Percentiles rank a stretch among this genome's conserved stretches.
These are phyloP conservation scores for Beauveria sp. DNA, from an alignment of 2,329 filamentous ascomycete genomes.

Conservation along the genomic window DNA sequence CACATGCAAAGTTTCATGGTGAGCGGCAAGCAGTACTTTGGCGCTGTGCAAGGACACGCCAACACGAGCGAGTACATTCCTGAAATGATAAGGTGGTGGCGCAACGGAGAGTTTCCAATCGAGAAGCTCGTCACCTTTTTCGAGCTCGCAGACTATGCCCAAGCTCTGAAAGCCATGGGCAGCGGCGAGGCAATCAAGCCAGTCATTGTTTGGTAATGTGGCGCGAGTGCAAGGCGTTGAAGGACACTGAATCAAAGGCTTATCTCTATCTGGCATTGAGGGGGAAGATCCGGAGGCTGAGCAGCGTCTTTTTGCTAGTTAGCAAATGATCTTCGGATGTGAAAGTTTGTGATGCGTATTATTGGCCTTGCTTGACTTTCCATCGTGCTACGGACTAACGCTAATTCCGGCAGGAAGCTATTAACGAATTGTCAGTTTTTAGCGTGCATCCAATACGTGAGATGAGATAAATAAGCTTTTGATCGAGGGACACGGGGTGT, in stretches of 20 bases:
- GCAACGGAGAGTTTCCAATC: constrained; percentile 25
- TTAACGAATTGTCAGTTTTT: not conserved
- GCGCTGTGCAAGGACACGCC: constrained; percentile 25
- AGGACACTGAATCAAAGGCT: too few species aligned
- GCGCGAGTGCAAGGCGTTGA: not conserved
- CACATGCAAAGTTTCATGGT: constrained; percentile 38
- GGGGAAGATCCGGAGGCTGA: too few species aligned
- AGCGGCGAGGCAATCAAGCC: constrained; percentile 25
- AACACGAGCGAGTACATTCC: constrained; percentile 35
- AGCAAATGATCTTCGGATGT: too few species aligned
- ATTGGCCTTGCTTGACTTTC: too few species aligned
- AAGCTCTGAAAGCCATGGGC: constrained; percentile 24
- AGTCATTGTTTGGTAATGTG: constrained; percentile 22
- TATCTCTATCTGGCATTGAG: too few species aligned
- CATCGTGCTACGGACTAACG: too few species aligned
- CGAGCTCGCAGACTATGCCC: constrained; percentile 21
- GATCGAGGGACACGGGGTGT: too few species aligned
- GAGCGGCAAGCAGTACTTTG: constrained; percentile 38
- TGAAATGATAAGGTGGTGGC: constrained; percentile 25
- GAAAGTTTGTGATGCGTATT: too few species aligned
- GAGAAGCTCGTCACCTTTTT: constrained; percentile 26
- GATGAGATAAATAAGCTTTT: too few species aligned
- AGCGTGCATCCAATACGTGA: not conserved
- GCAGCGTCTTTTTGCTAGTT: too few species aligned
- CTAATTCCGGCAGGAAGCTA: too few species aligned